Evolutionary conservation across 306 rosid species (phyloP).

Genomic region (Casuarina cunninghamiana): DNA sequence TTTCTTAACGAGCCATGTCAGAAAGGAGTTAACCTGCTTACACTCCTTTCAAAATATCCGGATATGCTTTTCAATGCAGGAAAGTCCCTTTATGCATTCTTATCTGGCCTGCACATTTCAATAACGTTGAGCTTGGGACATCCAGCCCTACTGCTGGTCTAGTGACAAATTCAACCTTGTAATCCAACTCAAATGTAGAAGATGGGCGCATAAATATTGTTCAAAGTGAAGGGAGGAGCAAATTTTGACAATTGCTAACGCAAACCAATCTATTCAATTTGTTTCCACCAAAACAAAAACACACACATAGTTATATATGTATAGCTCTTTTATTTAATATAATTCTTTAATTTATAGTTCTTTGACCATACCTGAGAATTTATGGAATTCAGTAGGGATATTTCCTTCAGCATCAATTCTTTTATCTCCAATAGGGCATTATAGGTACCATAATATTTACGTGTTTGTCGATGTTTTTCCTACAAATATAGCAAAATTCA

Average conservation of each 20-base stretch:
- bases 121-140: neutral
- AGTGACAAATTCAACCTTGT: neutral
- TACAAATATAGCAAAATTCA: constrained; percentile 31
- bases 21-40: too few species aligned
- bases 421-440: constrained; percentile 92
- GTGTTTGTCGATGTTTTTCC: constrained; percentile 82
- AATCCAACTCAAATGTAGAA: neutral
- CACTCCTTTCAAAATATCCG: too few species aligned
- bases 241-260: neutral
- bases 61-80: too few species aligned
- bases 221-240: neutral
- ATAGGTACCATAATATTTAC: constrained; percentile 74
- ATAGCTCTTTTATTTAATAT: too few species aligned
- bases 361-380: constrained; percentile 67
- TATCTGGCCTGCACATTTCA: neutral
- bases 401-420: constrained; percentile 87
- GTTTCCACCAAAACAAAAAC: neutral
- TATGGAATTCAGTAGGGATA: constrained; percentile 82
- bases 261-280: neutral
- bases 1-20: too few species aligned
- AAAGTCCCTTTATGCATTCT: neutral
- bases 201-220: neutral
- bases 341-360: too few species aligned
- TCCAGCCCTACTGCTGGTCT: neutral
- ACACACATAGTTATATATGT: neutral